Base-by-base conservation (phyloP, 2,329 filamentous ascomycete species). In the Cladosporium sphaerospermum region DNA sequence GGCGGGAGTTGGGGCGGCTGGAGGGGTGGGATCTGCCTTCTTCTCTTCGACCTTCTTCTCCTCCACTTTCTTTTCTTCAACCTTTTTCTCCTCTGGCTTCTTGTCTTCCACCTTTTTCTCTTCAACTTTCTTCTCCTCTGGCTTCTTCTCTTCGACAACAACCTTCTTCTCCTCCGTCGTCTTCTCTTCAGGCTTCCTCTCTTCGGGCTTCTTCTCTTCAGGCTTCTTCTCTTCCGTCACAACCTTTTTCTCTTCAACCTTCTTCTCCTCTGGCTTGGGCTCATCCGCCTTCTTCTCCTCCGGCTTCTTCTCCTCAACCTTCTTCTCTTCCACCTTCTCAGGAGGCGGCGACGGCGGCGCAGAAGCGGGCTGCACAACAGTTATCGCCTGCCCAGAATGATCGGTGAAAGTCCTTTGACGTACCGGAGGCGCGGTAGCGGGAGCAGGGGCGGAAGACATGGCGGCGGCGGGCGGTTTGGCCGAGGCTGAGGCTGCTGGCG, bases 331-430 rank as follows among this genome's bases (percentile, higher is more conserved):
- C 18, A 44, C n/a, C 6, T 34, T 37, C n/a, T 51, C 48, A 31
- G 33, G 10, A 13, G 40, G 32, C 9, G 48, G 48, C 3, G 48
- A 28, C 8, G 48, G 32, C 13, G 40, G 39, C 6, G 39, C 14
- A 3, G 47, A 50, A 18, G 47, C n/a, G 18, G 48, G 34, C 19
- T 36, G 48, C 13, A 44, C 48, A 19, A 51, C 41, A 44, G 40
- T 51, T 32, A 51, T 40, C 4, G 33, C 16, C 19, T 51, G 40
- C 1, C 48, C 48, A 1, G 31, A 34, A 28, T 51, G 48, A 13
- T 51, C 48, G 8, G 48, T 51, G 19, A 51, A 51, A 6, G 48
- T 51, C 32, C 34, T 28, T 8, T 51, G 48, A 13, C 40, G 40
- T 18, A 43, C 48, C n/a, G 48, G 48, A 9, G 48, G 14, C 28